These are phyloP conservation scores for Eucalyptus globulus DNA, from an alignment of 345 rosid species.

Conservation along the genomic window DNA sequence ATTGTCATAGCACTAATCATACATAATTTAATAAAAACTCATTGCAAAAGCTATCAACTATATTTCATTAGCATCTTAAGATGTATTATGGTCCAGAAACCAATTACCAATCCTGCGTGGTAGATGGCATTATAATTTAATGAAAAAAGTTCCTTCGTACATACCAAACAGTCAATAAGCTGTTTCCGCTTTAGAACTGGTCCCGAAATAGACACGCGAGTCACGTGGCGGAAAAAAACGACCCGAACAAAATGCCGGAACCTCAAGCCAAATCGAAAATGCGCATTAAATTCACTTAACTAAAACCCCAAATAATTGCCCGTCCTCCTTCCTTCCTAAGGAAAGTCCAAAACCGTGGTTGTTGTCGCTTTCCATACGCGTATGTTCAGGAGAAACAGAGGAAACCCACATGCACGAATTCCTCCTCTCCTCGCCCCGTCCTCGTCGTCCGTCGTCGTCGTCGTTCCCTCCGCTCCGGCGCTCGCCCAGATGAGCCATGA, in stretches of 20 bases:
- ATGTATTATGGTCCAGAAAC: not conserved
- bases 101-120: not conserved
- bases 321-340: not conserved
- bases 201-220: not conserved
- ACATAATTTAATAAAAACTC: not conserved
- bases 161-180: not conserved
- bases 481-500: not conserved
- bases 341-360: not conserved
- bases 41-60: not conserved
- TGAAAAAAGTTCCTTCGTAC: no score
- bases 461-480: not conserved
- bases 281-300: not conserved
- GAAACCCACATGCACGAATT: not conserved
- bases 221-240: not conserved
- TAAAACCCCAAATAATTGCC: not conserved
- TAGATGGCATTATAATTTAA: not conserved
- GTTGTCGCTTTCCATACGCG: not conserved
- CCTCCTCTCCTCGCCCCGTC: not conserved
- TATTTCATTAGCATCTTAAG: not conserved
- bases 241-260: not conserved
- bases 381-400: not conserved
- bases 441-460: no score
- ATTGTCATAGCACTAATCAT: not conserved
- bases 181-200: not conserved
- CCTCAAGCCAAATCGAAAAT: not conserved